Conservation (phyloP, 140 eudicot species). For the Flaveria floridana region DNA sequence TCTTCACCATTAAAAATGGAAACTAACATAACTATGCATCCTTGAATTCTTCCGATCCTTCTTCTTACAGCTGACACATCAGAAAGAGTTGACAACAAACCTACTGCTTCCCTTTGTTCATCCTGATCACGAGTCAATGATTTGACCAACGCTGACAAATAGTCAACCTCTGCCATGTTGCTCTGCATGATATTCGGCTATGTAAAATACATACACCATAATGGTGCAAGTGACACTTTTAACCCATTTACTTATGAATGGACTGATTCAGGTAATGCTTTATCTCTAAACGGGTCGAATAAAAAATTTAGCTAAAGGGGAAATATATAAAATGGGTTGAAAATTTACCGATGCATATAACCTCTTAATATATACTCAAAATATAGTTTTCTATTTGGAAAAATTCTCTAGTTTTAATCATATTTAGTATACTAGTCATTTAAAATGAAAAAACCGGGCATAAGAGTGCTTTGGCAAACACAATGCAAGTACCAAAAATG, state of each 20-base stretch:
- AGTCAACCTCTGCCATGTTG: slow-evolving; percentile 61
- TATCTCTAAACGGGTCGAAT: slow-evolving; percentile 7
- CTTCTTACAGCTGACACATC: slow-evolving; percentile 57
- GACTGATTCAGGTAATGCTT: not conserved
- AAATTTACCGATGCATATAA: not conserved
- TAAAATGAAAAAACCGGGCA: not conserved
- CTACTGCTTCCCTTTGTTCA: slow-evolving; percentile 86
- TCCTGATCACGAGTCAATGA: slow-evolving; percentile 65
- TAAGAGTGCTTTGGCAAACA: not conserved
- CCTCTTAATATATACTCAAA: not conserved
- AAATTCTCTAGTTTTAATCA: not conserved
- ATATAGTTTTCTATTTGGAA: not conserved
- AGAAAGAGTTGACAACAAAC: slow-evolving; percentile 55
- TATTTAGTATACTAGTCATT: not conserved
- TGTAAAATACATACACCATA: slow-evolving; percentile 7
- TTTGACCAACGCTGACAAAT: slow-evolving; percentile 63
- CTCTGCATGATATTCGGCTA: slow-evolving; percentile 48
- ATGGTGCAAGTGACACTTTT: slow-evolving; percentile 2
- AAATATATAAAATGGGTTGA: not conserved
- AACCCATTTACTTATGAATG: not conserved
- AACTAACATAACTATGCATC: slow-evolving; percentile 85
- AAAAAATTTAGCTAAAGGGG: not conserved
- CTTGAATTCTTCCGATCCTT: slow-evolving; percentile 81
- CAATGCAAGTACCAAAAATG: not conserved
- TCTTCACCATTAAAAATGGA: slow-evolving; percentile 69